A percentile compares a stretch with the other conserved stretches of the same genome.
These are phyloP conservation scores for Holtermanniella nyarrowii DNA, from an alignment of 768 basidiomycete genomes.

Conservation along the genomic window DNA sequence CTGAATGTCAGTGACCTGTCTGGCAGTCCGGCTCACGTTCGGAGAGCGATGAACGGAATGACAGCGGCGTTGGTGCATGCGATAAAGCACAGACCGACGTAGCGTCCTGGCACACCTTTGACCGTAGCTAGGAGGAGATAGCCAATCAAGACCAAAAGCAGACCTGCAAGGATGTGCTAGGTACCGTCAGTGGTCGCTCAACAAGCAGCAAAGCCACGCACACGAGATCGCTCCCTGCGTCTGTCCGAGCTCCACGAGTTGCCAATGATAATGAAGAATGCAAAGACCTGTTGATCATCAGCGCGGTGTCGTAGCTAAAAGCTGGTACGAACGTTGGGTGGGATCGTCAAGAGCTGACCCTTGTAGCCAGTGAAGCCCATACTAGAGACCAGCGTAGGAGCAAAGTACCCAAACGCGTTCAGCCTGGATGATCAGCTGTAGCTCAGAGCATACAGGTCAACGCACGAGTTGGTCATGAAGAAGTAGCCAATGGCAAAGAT, in stretches of 20 bases:
- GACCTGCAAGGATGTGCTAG: slow-evolving; percentile 24
- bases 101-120: slow-evolving; percentile 19
- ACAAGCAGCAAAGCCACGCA: neutral
- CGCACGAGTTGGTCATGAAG: neutral
- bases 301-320: no score
- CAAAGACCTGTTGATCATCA: slow-evolving; percentile 19
- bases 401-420: slow-evolving; percentile 17
- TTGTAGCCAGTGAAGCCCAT: slow-evolving; percentile 22
- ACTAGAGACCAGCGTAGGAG: slow-evolving; percentile 10
- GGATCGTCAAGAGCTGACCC: slow-evolving; percentile 3
- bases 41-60: slow-evolving; percentile 29
- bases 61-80: slow-evolving; percentile 35
- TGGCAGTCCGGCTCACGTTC: slow-evolving; percentile 2
- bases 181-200: neutral
- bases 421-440: slow-evolving; percentile 5
- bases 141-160: slow-evolving; percentile 20
- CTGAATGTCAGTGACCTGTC: neutral
- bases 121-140: slow-evolving; percentile 28
- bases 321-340: slow-evolving; percentile 1
- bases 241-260: slow-evolving; percentile 29
- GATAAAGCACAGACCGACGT: slow-evolving; percentile 28
- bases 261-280: slow-evolving; percentile 27
- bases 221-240: slow-evolving; percentile 15
- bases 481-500: slow-evolving; percentile 10
- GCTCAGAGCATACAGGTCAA: neutral